Conservation (phyloP, 2,329 filamentous ascomycete species). For the Claviceps maximensis region DNA sequence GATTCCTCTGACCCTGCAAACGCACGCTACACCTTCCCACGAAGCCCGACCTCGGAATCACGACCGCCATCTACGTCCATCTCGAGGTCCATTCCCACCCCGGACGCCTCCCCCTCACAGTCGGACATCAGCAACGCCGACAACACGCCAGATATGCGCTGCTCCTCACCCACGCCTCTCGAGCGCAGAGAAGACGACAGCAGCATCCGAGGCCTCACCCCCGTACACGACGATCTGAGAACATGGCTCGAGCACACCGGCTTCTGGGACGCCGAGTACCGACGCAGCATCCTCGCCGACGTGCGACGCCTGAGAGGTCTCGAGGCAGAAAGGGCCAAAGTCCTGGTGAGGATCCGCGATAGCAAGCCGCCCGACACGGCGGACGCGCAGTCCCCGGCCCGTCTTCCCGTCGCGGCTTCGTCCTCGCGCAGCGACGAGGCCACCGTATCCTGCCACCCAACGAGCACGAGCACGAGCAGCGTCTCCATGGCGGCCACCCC, state of each 20-base stretch:
- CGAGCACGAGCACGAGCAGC: too few relatives aligned
- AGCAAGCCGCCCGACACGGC: neutral
- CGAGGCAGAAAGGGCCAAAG: slow-evolving; percentile 10
- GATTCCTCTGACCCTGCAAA: neutral
- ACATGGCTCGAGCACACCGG: slow-evolving; percentile 15
- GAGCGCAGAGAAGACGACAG: neutral
- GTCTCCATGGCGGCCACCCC: too few relatives aligned
- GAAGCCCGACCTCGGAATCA: neutral
- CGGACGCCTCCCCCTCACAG: neutral
- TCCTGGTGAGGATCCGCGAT: slow-evolving; percentile 10
- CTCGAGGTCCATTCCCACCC: neutral
- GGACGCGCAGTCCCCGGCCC: neutral
- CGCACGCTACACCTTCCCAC: neutral
- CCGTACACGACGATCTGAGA: slow-evolving; percentile 9
- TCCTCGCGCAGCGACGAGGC: too few relatives aligned
- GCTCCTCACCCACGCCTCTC: neutral
- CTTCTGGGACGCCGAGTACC: slow-evolving; percentile 11
- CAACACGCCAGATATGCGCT: neutral
- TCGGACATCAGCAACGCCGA: neutral
- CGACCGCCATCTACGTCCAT: neutral
- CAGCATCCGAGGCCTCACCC: neutral
- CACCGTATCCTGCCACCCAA: too few relatives aligned
- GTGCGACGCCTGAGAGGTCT: slow-evolving; percentile 9
- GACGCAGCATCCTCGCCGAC: slow-evolving; percentile 7
- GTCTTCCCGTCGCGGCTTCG: neutral